phyloP scores from a whole-genome alignment of 2,329 filamentous ascomycete species.

The Aschersonia sp. region DNA sequence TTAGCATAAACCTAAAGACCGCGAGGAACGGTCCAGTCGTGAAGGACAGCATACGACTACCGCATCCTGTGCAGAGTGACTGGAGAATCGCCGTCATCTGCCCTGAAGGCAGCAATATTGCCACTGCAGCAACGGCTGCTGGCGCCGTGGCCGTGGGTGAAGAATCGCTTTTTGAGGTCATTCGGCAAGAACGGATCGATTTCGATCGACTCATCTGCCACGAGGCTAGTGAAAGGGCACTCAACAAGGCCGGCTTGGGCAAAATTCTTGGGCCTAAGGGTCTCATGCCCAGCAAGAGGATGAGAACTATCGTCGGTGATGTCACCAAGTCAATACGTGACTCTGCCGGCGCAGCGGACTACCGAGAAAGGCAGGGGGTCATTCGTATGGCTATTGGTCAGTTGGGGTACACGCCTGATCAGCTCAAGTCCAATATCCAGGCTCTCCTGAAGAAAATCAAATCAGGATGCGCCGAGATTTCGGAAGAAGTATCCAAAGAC shows the following conservation, averaged over 20 bases:
- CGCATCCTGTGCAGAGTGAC: conserved; percentile 80
- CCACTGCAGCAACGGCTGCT: conserved; percentile 57
- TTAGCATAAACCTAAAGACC: conserved; percentile 71
- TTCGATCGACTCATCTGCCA: conserved; percentile 90
- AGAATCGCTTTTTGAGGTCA: conserved; percentile 67
- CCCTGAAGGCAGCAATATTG: conserved; percentile 63
- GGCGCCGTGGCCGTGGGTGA: conserved; percentile 79
- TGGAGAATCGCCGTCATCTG: conserved; percentile 83
- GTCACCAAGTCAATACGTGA: conserved; percentile 62
- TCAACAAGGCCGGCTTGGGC: conserved; percentile 71
- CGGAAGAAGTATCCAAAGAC: conserved; percentile 31
- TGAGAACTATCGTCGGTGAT: conserved; percentile 77
- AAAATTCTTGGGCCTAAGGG: conserved; percentile 76
- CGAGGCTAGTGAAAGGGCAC: conserved; percentile 56
- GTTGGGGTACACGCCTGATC: conserved; percentile 73
- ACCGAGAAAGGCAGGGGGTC: conserved; percentile 73
- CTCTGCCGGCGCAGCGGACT: conserved; percentile 72
- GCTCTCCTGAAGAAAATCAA: conserved; percentile 63
- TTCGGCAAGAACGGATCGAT: conserved; percentile 59
- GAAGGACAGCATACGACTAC: conserved; percentile 75
- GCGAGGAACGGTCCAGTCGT: conserved; percentile 76
- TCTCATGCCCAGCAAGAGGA: conserved; percentile 82
- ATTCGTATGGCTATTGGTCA: conserved; percentile 86
- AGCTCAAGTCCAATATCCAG: conserved; percentile 75
- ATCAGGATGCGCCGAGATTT: conserved; percentile 61